Evolutionary conservation across 495 filamentous ascomycete genomes (phyloP).

Genomic region (Cladorrhinum samala): DNA sequence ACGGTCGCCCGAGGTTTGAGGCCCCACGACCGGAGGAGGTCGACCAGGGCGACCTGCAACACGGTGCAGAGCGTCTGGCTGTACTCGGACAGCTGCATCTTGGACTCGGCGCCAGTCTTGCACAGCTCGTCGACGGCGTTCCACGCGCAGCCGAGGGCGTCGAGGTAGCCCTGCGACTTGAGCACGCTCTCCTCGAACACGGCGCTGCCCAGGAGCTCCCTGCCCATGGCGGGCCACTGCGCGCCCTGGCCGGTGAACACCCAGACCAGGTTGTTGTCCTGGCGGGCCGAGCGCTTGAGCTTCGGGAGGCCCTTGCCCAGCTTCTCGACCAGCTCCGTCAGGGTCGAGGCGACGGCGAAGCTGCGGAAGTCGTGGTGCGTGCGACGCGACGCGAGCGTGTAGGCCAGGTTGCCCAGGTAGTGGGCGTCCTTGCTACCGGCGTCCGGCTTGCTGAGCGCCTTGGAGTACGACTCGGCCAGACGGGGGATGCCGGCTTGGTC

Average conservation of each 20-base stretch:
- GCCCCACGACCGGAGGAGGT: slow-evolving; percentile 41
- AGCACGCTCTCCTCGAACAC: slow-evolving; percentile 30
- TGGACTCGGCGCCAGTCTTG: background rate
- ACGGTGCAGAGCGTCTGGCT: slow-evolving; percentile 41
- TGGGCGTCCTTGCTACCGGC: slow-evolving; percentile 1
- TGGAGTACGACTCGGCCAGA: background rate
- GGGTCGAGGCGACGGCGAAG: background rate
- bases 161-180: slow-evolving; percentile 21
- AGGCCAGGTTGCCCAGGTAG: slow-evolving; percentile 19
- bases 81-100: background rate
- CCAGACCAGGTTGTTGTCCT: slow-evolving; percentile 25
- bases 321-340: background rate
- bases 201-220: slow-evolving; percentile 28
- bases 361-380: slow-evolving; percentile 15
- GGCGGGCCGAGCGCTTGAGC: slow-evolving; percentile 1
- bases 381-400: slow-evolving; percentile 27
- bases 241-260: slow-evolving; percentile 40
- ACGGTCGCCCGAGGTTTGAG: slow-evolving; percentile 43
- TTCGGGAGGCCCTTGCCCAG: background rate
- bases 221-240: slow-evolving; percentile 47
- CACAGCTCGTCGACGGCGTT: background rate
- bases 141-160: background rate
- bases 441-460: background rate
- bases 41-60: slow-evolving; percentile 46
- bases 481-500: background rate